Conservation (phyloP, 768 basidiomycete species). For the Suillus cothurnatus region DNA sequence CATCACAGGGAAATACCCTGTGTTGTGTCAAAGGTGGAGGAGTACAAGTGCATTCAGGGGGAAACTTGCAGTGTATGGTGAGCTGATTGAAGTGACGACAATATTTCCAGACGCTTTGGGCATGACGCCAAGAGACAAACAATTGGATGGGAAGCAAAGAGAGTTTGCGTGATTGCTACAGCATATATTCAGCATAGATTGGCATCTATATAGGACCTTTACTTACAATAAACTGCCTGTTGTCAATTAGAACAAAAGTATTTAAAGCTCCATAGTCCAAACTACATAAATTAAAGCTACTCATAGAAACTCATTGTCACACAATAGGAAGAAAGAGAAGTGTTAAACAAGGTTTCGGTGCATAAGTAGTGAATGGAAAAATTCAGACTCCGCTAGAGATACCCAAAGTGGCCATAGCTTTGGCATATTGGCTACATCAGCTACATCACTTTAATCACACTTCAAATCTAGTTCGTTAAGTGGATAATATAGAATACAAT, state of each 20-base stretch:
- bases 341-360: no score
- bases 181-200: no score
- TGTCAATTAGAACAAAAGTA: no score
- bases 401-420: background rate
- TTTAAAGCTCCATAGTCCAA: no score
- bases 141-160: no score
- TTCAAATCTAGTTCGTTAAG: background rate
- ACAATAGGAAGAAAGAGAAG: no score
- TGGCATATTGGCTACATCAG: background rate
- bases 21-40: constrained; percentile 9
- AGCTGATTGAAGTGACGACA: constrained; percentile 10
- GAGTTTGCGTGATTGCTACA: no score
- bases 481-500: background rate
- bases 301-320: no score
- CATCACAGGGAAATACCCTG: constrained; percentile 2
- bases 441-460: background rate
- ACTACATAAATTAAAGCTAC: no score
- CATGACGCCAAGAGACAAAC: background rate
- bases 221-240: no score
- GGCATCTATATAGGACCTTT: no score
- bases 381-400: background rate
- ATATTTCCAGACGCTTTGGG: constrained; percentile 10
- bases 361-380: no score
- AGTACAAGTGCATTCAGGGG: constrained; percentile 1
- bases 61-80: constrained; percentile 10